Percentiles rank a stretch among this genome's conserved stretches.
Evolutionary conservation across 768 basidiomycete genomes (phyloP).

Genomic region (Rubroboletus satanas): DNA sequence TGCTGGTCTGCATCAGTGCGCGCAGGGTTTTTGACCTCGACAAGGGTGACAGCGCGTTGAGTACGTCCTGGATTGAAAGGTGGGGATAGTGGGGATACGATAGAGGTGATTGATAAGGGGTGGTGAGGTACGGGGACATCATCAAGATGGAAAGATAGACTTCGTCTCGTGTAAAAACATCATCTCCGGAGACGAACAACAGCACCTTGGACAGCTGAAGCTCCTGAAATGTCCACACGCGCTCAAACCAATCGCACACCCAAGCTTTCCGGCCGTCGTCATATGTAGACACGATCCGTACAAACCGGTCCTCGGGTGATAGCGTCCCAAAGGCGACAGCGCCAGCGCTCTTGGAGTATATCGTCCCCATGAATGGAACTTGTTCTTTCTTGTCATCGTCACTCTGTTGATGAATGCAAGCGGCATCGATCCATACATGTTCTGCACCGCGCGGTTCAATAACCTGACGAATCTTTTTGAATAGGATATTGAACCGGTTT

Average conservation of each 20-base stretch:
- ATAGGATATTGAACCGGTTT: constrained; percentile 2
- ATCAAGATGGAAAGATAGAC: constrained; percentile 6
- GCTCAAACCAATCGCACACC: constrained; percentile 14
- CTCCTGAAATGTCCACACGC: constrained; percentile 15
- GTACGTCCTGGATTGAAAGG: constrained; percentile 5
- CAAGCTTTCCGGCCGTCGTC: constrained; percentile 6
- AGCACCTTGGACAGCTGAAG: constrained; percentile 5
- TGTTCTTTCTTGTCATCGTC: neutral
- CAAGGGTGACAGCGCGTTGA: constrained; percentile 8
- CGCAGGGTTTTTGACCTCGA: constrained; percentile 5
- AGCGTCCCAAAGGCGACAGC: constrained; percentile 8
- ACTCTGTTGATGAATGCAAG: constrained; percentile 2
- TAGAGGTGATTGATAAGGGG: neutral
- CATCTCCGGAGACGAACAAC: constrained; percentile 11
- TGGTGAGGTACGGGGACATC: constrained; percentile 11
- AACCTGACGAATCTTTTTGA: neutral
- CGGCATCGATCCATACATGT: constrained; percentile 13
- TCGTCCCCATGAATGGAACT: constrained; percentile 3
- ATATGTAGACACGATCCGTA: neutral
- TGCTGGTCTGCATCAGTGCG: constrained; percentile 8
- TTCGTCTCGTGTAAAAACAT: constrained; percentile 1
- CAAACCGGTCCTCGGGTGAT: neutral
- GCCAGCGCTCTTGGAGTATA: constrained; percentile 9
- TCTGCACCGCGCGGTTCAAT: neutral
- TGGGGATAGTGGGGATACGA: neutral